A percentile compares a stretch with the other conserved stretches of the same genome.
Conservation (phyloP, 352 stramenopile species). For the Pythium vanterpoolii region DNA sequence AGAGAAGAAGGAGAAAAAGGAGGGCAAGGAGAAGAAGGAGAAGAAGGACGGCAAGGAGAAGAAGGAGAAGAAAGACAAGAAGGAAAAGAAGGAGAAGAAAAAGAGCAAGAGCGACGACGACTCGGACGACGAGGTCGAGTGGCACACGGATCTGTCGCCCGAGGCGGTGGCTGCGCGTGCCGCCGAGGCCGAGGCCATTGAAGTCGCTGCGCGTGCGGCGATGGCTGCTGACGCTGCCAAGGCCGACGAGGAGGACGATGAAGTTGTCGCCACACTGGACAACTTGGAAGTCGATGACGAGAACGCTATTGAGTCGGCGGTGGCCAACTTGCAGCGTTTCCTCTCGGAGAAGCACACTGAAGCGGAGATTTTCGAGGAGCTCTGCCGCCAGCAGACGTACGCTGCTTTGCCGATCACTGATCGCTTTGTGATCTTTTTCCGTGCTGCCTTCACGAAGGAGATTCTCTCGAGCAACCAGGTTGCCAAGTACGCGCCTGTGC, state of each 20-base stretch:
- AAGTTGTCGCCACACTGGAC: conserved; percentile 69
- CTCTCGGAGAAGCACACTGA: conserved; percentile 46
- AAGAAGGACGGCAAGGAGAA: conserved; percentile 80
- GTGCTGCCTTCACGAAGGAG: conserved; percentile 81
- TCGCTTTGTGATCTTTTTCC: conserved; percentile 93
- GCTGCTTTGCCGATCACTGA: conserved; percentile 89
- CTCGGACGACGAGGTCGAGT: conserved; percentile 74
- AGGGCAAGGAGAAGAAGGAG: conserved; percentile 46
- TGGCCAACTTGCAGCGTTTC: conserved; percentile 66
- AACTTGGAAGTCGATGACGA: conserved; percentile 83
- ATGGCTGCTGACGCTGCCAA: conserved; percentile 48
- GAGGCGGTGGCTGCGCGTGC: conserved; percentile 80
- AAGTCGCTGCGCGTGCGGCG: conserved; percentile 66
- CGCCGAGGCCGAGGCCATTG: conserved; percentile 77
- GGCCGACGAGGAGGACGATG: conserved; percentile 33
- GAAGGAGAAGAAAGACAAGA: conserved; percentile 81
- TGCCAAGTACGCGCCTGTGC: conserved; percentile 79
- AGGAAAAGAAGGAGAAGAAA: conserved; percentile 79
- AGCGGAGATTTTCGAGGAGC: conserved; percentile 77
- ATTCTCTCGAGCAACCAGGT: conserved; percentile 92
- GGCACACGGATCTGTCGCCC: conserved; percentile 83
- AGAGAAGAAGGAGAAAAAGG: conserved; percentile 63
- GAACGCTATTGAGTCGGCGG: conserved; percentile 73
- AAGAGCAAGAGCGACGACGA: conserved; percentile 44
- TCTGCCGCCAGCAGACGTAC: conserved; percentile 93